Conservation (phyloP, 345 rosid genomes). For the Brassica cretica region DNA sequence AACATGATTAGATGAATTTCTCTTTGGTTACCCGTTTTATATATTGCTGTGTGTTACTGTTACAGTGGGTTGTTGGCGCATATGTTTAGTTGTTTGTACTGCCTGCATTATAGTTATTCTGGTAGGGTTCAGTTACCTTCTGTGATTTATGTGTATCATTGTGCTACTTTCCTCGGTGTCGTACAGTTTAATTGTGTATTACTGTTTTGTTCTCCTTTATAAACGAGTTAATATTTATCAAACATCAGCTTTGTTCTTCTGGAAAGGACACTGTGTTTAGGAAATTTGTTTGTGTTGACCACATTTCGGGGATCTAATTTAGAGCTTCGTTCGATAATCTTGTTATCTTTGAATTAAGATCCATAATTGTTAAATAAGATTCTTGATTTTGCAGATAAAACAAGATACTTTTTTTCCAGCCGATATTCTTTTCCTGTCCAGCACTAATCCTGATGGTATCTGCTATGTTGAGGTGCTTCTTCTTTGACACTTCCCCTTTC, state of each 20-base stretch:
- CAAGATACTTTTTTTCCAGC: constrained; percentile 94
- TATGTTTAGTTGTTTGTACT: constrained; percentile 2
- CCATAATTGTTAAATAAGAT: background rate
- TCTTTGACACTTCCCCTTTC: constrained; percentile 6
- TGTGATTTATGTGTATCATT: constrained; percentile 9
- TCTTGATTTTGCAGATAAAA: constrained; percentile 58
- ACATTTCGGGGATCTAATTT: background rate
- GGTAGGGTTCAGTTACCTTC: background rate
- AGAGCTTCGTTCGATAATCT: constrained; percentile 9
- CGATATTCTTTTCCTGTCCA: constrained; percentile 84
- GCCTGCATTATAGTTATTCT: constrained; percentile 12
- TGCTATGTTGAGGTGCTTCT: constrained; percentile 86
- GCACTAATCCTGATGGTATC: constrained; percentile 89
- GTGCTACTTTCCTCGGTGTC: constrained; percentile 2
- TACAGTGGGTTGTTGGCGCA: constrained; percentile 5
- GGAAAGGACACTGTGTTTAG: background rate
- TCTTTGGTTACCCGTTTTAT: background rate
- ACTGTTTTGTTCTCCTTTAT: background rate
- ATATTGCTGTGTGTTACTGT: constrained; percentile 11
- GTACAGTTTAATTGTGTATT: background rate
- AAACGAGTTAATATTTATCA: background rate
- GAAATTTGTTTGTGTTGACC: constrained; percentile 8
- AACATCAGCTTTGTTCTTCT: background rate
- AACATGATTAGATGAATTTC: background rate
- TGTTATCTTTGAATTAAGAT: background rate